Evolutionary conservation across 352 stramenopile genomes (phyloP).

Genomic region (Sclerospora graminicola): DNA sequence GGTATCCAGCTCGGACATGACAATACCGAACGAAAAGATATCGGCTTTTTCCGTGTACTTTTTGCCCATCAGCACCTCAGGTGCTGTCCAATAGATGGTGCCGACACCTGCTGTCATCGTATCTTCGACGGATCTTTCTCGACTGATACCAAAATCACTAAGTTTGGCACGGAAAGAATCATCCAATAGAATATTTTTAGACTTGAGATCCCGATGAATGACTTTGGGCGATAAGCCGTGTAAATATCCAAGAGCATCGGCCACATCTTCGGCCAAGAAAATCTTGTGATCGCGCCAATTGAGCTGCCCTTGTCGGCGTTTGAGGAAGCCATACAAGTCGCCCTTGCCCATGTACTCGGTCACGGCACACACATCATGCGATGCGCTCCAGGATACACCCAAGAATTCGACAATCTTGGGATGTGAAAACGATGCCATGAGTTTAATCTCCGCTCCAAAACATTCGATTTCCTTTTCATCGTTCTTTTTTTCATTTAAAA

Average conservation of each 20-base stretch:
- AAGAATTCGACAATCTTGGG: conserved; percentile 80
- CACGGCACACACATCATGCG: conserved; percentile 60
- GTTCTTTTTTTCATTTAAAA: conserved; percentile 72
- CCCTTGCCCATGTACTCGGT: conserved; percentile 79
- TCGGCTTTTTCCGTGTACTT: conserved; percentile 82
- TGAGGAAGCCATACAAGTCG: conserved; percentile 66
- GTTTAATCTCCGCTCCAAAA: conserved; percentile 77
- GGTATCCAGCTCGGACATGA: conserved; percentile 74
- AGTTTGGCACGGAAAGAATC: conserved; percentile 52
- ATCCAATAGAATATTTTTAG: conserved; percentile 69
- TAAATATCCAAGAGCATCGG: conserved; percentile 59
- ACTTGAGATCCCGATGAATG: conserved; percentile 76
- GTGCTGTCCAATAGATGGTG: conserved; percentile 80
- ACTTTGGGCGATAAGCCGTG: conserved; percentile 63
- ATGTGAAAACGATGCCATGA: conserved; percentile 75
- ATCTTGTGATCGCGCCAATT: conserved; percentile 72
- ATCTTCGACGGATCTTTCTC: conserved; percentile 62
- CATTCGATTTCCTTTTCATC: conserved; percentile 79
- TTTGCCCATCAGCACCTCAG: conserved; percentile 69
- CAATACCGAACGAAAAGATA: conserved; percentile 79
- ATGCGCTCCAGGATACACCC: conserved; percentile 62
- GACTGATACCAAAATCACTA: conserved; percentile 72
- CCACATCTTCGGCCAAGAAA: conserved; percentile 61
- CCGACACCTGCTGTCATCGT: conserved; percentile 77
- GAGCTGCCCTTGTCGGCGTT: conserved; percentile 48